These are phyloP conservation scores for Viola odorata DNA, from an alignment of 345 rosid genomes.

Conservation along the genomic window DNA sequence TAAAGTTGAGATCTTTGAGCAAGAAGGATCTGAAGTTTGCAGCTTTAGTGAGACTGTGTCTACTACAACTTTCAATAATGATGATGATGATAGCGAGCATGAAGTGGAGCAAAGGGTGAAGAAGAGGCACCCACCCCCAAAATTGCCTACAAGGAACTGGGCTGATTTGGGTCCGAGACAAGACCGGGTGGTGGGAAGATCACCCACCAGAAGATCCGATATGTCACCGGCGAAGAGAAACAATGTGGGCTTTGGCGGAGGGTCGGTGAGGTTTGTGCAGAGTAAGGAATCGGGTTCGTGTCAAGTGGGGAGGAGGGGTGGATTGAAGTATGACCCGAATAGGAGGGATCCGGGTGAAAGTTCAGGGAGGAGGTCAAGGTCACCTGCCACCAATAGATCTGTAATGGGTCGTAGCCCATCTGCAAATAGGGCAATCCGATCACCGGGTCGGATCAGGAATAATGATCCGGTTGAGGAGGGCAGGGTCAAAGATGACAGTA, in stretches of 20 bases:
- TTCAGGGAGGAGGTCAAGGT: slow-evolving; percentile 43
- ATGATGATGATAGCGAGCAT: slow-evolving; percentile 18
- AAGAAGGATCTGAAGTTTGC: slow-evolving; percentile 55
- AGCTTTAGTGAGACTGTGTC: slow-evolving; percentile 66
- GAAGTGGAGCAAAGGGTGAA: slow-evolving; percentile 33
- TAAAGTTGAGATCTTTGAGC: slow-evolving; percentile 41
- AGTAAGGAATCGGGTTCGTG: slow-evolving; percentile 21
- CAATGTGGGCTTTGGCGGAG: slow-evolving; percentile 8
- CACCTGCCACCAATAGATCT: slow-evolving; percentile 56
- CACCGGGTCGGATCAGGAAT: slow-evolving; percentile 54
- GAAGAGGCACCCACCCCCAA: slow-evolving; percentile 42
- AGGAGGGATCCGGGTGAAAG: slow-evolving; percentile 54
- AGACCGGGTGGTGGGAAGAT: slow-evolving; percentile 31
- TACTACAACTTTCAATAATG: slow-evolving; percentile 36
- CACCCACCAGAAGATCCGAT: slow-evolving; percentile 47
- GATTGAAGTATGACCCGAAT: slow-evolving; percentile 28
- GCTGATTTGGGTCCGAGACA: slow-evolving; percentile 17
- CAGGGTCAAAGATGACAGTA: neutral
- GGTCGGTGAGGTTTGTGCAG: slow-evolving; percentile 31
- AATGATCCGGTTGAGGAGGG: neutral
- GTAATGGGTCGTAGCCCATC: slow-evolving; percentile 48
- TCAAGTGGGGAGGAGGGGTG: slow-evolving; percentile 19
- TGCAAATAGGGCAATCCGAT: slow-evolving; percentile 37
- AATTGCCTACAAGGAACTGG: slow-evolving; percentile 26
- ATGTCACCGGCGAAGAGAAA: slow-evolving; percentile 48